Percentiles rank a stretch among this genome's conserved stretches.
Evolutionary conservation across 2,329 filamentous ascomycete species (phyloP).

Genomic region (Ophioceras dolichostomum): DNA sequence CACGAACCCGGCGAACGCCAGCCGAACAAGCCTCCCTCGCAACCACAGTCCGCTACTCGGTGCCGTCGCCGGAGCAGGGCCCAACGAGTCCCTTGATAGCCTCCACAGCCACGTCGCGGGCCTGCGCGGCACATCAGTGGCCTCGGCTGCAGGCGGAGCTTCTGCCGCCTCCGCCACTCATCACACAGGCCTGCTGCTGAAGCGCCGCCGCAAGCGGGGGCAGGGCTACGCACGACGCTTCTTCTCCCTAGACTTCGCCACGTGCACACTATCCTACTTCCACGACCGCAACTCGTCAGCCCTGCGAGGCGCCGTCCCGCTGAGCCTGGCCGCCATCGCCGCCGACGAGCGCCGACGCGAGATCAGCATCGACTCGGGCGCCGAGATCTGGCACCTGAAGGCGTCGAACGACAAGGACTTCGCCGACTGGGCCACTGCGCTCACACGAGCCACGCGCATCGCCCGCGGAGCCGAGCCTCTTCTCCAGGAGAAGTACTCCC

Average conservation of each 20-base stretch:
- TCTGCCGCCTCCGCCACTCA: slow-evolving; percentile 40
- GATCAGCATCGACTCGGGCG: slow-evolving; percentile 92
- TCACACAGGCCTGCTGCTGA: slow-evolving; percentile 76
- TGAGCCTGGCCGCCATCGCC: slow-evolving; percentile 82
- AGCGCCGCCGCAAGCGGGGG: slow-evolving; percentile 83
- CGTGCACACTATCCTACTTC: slow-evolving; percentile 92
- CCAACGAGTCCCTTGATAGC: slow-evolving; percentile 49
- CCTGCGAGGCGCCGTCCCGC: slow-evolving; percentile 79
- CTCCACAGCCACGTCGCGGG: slow-evolving; percentile 35
- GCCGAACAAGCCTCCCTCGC: slow-evolving; percentile 40
- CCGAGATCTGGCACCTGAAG: slow-evolving; percentile 91
- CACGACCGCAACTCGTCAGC: slow-evolving; percentile 89
- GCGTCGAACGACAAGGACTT: slow-evolving; percentile 79
- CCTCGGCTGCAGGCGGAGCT: no score
- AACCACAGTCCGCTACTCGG: slow-evolving; percentile 30
- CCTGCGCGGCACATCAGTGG: not conserved
- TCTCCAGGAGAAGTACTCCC: not conserved
- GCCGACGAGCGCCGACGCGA: slow-evolving; percentile 80
- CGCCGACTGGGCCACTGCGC: slow-evolving; percentile 69
- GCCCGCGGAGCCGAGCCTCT: slow-evolving; percentile 38
- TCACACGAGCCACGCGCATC: slow-evolving; percentile 68
- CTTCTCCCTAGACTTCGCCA: slow-evolving; percentile 91
- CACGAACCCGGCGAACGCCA: slow-evolving; percentile 22
- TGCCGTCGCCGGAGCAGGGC: slow-evolving; percentile 26
- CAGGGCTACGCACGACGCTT: slow-evolving; percentile 89